Evolutionary conservation across 345 rosid species (phyloP).

Genomic region (Euphorbia pulcherrima): DNA sequence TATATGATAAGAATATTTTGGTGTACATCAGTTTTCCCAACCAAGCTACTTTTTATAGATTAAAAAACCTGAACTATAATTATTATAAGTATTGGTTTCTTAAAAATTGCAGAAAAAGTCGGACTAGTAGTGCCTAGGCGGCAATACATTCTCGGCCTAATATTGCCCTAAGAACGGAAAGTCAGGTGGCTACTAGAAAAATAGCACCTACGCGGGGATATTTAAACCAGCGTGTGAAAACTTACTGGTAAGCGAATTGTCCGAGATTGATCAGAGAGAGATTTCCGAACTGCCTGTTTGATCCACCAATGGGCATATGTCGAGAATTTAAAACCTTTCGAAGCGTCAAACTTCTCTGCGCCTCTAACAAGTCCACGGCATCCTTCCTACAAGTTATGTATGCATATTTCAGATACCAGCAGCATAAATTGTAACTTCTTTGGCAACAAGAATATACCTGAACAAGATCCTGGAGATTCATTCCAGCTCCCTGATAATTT

Average conservation of each 20-base stretch:
- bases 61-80: no score
- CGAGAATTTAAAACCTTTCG: conserved; percentile 93
- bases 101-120: no score
- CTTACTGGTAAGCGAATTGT: conserved; percentile 84
- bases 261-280: conserved; percentile 83
- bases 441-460: conserved; percentile 46
- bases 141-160: no score
- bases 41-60: no score
- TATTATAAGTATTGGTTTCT: no score
- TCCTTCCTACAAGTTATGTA: conserved; percentile 65
- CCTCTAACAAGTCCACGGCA: conserved; percentile 90
- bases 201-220: no score
- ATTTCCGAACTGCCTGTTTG: conserved; percentile 80
- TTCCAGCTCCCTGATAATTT: conserved; percentile 82
- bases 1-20: no score
- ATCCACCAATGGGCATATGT: conserved; percentile 99
- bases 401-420: conserved; percentile 13
- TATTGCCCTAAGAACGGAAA: no score
- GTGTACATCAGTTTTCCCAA: no score
- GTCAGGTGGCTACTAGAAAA: no score
- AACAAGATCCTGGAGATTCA: conserved; percentile 94
- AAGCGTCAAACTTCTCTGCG: conserved; percentile 88
- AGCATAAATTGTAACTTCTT: background rate
- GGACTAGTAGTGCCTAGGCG: no score
- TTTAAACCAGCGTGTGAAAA: no score